phyloP scores from a whole-genome alignment of 345 rosid genomes.

The Eucalyptus cloeziana region DNA sequence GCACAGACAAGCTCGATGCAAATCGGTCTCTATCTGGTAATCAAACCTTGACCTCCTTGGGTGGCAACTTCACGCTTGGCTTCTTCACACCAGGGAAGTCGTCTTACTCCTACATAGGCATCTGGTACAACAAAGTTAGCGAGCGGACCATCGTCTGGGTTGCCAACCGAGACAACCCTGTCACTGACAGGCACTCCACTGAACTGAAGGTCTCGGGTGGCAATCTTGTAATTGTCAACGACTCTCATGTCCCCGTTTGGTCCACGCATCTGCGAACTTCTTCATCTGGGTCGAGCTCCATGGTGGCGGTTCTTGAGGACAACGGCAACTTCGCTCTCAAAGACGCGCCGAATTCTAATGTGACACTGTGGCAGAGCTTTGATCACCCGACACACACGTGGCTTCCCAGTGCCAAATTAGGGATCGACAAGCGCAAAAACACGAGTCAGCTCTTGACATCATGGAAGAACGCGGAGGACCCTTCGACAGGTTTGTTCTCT shows the following conservation, averaged over 20 bases:
- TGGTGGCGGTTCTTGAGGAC: slow-evolving; percentile 37
- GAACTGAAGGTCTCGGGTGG: slow-evolving; percentile 42
- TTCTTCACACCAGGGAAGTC: slow-evolving; percentile 53
- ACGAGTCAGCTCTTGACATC: slow-evolving; percentile 33
- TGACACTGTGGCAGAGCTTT: slow-evolving; percentile 53
- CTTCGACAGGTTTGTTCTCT: slow-evolving; percentile 67
- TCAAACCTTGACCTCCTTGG: slow-evolving; percentile 38
- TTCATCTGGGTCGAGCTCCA: slow-evolving; percentile 6
- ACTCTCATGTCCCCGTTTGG: slow-evolving; percentile 37
- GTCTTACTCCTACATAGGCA: slow-evolving; percentile 55
- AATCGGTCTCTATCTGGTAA: slow-evolving; percentile 39
- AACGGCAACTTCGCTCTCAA: slow-evolving; percentile 54
- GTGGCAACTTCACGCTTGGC: slow-evolving; percentile 39
- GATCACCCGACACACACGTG: slow-evolving; percentile 57
- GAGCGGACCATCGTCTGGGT: slow-evolving; percentile 48
- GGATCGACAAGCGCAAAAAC: slow-evolving; percentile 21
- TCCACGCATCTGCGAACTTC: slow-evolving; percentile 34
- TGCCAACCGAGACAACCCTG: slow-evolving; percentile 56
- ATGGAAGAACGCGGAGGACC: slow-evolving; percentile 51
- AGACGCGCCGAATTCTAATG: slow-evolving; percentile 4
- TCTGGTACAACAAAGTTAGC: slow-evolving; percentile 44
- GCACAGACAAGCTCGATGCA: too few relatives aligned
- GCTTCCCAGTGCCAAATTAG: slow-evolving; percentile 61
- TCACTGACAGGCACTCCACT: slow-evolving; percentile 28
- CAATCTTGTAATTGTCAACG: slow-evolving; percentile 54